Conservation (phyloP, 805 yeast species). For the Teunomyces aglyptinius region DNA sequence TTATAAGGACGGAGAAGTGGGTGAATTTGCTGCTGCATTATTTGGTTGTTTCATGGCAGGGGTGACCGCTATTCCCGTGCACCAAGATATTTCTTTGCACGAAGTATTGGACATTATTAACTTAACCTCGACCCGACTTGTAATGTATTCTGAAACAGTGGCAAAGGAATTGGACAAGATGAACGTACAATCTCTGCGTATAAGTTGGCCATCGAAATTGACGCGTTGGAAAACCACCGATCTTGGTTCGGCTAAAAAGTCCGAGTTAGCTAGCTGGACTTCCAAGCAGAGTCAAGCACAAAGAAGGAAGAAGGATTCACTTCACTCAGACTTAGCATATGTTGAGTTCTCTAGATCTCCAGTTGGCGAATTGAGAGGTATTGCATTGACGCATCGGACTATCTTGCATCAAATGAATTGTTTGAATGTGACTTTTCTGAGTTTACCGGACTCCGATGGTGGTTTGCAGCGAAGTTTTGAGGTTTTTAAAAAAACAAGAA, state of each 20-base stretch:
- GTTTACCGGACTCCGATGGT: slow-evolving; percentile 59
- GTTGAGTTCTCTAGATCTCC: slow-evolving; percentile 91
- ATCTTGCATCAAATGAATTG: slow-evolving; percentile 85
- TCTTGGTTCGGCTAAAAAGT: slow-evolving; percentile 58
- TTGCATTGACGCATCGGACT: slow-evolving; percentile 86
- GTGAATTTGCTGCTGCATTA: slow-evolving; percentile 82
- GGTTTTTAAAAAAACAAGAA: slow-evolving; percentile 40
- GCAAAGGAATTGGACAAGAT: slow-evolving; percentile 70
- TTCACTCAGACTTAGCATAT: slow-evolving; percentile 67
- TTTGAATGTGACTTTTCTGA: slow-evolving; percentile 63
- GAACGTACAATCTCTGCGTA: slow-evolving; percentile 38
- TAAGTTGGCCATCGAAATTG: slow-evolving; percentile 73
- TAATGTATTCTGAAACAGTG: slow-evolving; percentile 78
- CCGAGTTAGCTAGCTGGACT: slow-evolving; percentile 31
- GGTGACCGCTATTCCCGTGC: slow-evolving; percentile 90
- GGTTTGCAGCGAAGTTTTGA: slow-evolving; percentile 42
- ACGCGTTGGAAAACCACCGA: slow-evolving; percentile 83
- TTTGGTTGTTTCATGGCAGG: slow-evolving; percentile 93
- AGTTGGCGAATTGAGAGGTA: slow-evolving; percentile 88
- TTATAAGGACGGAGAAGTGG: slow-evolving; percentile 78
- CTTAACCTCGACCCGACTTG: slow-evolving; percentile 71
- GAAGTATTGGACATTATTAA: slow-evolving; percentile 74
- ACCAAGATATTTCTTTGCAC: slow-evolving; percentile 62
- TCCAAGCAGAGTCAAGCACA: slow-evolving; percentile 13
- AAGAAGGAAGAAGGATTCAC: slow-evolving; percentile 11